A percentile compares a stretch with the other conserved stretches of the same genome.
Conservation (phyloP, 495 filamentous ascomycete genomes). For the Aspergillus leporis region DNA sequence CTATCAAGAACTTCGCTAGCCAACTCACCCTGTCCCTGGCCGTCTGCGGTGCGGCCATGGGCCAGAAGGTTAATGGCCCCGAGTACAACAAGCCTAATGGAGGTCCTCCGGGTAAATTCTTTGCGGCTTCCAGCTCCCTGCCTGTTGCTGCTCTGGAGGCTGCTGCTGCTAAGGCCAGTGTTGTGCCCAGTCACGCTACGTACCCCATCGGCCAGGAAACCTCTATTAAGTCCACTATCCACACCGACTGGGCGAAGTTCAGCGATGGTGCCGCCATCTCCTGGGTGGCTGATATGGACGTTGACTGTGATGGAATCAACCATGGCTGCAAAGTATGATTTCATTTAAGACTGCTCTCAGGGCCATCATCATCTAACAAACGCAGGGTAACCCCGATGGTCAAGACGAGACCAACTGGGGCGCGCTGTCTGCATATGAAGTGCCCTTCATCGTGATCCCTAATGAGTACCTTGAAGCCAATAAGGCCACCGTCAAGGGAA, state of each 20-base stretch:
- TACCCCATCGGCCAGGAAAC: conserved; percentile 26
- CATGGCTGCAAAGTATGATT: conserved; percentile 30
- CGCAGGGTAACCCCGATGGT: conserved; percentile 36
- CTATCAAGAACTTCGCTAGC: not conserved
- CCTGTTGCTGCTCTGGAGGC: conserved; percentile 27
- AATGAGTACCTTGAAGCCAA: conserved; percentile 31
- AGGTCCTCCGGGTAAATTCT: conserved; percentile 28
- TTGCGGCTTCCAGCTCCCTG: conserved; percentile 27
- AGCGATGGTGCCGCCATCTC: conserved; percentile 33
- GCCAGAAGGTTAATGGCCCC: conserved; percentile 26
- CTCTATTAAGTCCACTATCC: conserved; percentile 26
- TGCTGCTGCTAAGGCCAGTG: conserved; percentile 29
- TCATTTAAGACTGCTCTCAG: not conserved
- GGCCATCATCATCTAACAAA: not conserved
- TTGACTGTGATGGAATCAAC: conserved; percentile 41
- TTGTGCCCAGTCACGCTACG: conserved; percentile 22
- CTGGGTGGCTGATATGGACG: conserved; percentile 42
- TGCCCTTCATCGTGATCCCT: conserved; percentile 41
- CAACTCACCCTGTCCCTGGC: conserved; percentile 12
- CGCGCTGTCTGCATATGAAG: conserved; percentile 40
- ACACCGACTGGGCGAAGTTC: conserved; percentile 35
- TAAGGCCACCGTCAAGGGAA: conserved; percentile 26
- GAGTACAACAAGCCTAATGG: conserved; percentile 28
- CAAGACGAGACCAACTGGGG: conserved; percentile 35
- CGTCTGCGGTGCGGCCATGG: conserved; percentile 12